Conservation (phyloP, 495 filamentous ascomycete genomes). For the Cenococcum geophilum region DNA sequence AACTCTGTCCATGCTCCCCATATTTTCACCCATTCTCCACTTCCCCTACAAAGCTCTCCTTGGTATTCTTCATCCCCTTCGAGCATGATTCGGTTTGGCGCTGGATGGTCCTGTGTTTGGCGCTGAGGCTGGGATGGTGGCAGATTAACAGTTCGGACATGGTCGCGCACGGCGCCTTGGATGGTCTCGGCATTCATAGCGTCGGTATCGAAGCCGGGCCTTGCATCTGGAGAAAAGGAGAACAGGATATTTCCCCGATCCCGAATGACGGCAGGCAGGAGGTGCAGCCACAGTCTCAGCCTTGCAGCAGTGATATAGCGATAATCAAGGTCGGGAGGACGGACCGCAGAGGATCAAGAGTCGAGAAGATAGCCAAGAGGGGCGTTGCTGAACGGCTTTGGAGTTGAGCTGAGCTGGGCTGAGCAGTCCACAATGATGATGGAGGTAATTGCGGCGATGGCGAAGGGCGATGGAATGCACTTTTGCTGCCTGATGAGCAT, state of each 20-base stretch:
- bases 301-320: not conserved
- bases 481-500: constrained; percentile 1
- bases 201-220: not conserved
- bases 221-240: not conserved
- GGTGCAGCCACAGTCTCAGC: constrained; percentile 10
- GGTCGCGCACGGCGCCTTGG: not conserved
- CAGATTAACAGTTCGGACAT: not conserved
- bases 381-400: not conserved
- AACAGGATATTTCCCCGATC: too few species aligned
- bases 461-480: not conserved
- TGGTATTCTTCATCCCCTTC: too few species aligned
- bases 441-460: not conserved
- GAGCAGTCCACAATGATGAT: not conserved
- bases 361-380: not conserved
- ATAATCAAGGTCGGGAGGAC: not conserved
- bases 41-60: too few species aligned
- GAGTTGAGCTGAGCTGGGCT: too few species aligned
- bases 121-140: not conserved
- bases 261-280: not conserved
- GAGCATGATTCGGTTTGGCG: too few species aligned
- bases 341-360: not conserved
- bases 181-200: not conserved
- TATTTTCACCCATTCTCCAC: not conserved
- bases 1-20: not conserved
- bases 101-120: too few species aligned